Base-by-base conservation (phyloP, 441 rosid genomes). In the Corymbia citriodora region DNA sequence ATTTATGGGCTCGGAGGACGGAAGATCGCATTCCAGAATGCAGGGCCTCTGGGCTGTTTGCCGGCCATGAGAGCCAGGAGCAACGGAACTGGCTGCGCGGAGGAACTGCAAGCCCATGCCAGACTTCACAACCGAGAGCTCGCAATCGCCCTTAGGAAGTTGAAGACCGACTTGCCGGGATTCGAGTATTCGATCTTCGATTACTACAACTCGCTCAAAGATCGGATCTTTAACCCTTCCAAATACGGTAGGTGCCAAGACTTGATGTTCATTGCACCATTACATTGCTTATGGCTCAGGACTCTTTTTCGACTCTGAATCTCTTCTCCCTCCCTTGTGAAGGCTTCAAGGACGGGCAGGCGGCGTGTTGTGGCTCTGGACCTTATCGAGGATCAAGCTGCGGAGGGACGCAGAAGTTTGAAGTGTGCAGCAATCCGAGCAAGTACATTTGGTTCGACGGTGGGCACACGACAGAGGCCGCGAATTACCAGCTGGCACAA, bases 341-440 rank as follows among this genome's bases (percentile, higher is more conserved):
- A 90, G 91, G 91, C 54, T 90, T 90, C 81, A 21, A 88, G 14
- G 53, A 49, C 2, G 90, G 90, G 55, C 86, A 54, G 50, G 33
- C 52, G 6, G 83, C 90, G 33, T 90, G 91, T 55, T 90, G 88
- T 27, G 82, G 89, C 48, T 55, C 18, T 21, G 89, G 79, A 10
- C 17, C 87, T 19, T 74, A 55, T 61, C 49, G 74, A 15, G 91
- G 87, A 74, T 36, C 13, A 25, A 59, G 18, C 68, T 88, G 88
- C 4, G 91, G 52, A 48, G 54, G 59, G 61, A 33, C 31, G 6
- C 50, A 83, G 57, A 45, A 79, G 27, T 25, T 27, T 15, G 53
- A 31, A 15, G 83, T 90, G 33, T 90, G 91, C 45, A 23, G 74
- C 8, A 10, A 87, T 33, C 91, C 91, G 27, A 87, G 89, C 70